phyloP scores from a whole-genome alignment of 2,329 filamentous ascomycete genomes.

The Paradendryphiella salina region DNA sequence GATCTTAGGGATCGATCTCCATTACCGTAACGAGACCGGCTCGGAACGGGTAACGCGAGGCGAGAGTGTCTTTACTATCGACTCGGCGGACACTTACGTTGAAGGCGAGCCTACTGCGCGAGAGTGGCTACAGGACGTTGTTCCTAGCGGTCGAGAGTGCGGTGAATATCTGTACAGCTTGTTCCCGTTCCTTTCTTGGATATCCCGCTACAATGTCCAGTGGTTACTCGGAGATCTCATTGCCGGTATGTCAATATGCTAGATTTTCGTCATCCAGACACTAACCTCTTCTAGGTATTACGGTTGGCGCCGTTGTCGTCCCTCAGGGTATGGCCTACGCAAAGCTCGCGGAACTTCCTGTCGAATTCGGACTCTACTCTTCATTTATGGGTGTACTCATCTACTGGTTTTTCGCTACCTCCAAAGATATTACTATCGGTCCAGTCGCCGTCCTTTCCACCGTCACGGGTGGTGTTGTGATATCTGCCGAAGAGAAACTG shows the following conservation, averaged over 20 bases:
- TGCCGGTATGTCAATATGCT: constrained; percentile 64
- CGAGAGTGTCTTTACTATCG: constrained; percentile 76
- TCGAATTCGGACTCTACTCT: constrained; percentile 86
- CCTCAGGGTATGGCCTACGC: constrained; percentile 97
- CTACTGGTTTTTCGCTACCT: constrained; percentile 98
- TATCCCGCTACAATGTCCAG: constrained; percentile 80
- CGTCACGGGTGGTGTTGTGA: constrained; percentile 78
- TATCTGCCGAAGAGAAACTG: constrained; percentile 59
- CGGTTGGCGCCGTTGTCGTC: constrained; percentile 77
- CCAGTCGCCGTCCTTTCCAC: constrained; percentile 95
- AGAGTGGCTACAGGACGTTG: constrained; percentile 70
- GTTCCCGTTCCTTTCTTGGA: constrained; percentile 92
- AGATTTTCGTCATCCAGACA: neutral
- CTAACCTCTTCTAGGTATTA: constrained; percentile 58
- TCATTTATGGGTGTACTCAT: constrained; percentile 95
- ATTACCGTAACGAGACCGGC: constrained; percentile 64
- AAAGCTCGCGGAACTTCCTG: constrained; percentile 72
- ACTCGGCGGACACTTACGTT: constrained; percentile 74
- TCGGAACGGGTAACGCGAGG: constrained; percentile 70
- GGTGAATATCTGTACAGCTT: constrained; percentile 67
- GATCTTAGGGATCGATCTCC: constrained; percentile 77
- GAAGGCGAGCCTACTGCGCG: constrained; percentile 75
- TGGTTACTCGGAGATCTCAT: constrained; percentile 90
- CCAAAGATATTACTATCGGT: constrained; percentile 97
- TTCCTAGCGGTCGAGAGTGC: constrained; percentile 62